Evolutionary conservation across 352 stramenopile genomes (phyloP), one percentile per base, ranked within the genome.

Genomic region (Phytopythium delawarense): DNA sequence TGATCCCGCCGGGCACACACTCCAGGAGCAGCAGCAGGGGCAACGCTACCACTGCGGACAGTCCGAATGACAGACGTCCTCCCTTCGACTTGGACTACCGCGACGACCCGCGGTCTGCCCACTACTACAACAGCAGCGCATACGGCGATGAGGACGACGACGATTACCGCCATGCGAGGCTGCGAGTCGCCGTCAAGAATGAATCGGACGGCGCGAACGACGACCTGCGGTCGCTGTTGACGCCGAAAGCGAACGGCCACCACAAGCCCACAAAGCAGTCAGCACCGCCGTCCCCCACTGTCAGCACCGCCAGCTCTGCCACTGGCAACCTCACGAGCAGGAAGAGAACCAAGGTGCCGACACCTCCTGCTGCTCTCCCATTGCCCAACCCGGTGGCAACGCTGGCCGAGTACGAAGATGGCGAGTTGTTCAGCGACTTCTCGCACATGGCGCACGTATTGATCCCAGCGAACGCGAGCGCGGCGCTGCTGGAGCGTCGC

Each of bases 391-490:
- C 39, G 44, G n/a, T 7, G 44, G 20, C 44, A 20, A 25, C 20
- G 5, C 44, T 50, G 45, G 45, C 21, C 45, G 45, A 52, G 45
- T 25, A 87, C 11, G 70, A 88, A 13, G 87, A 91, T 53, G 78
- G 86, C 61, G 79, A 87, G 20, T 64, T 84, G 7, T 70, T 87
- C 64, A 75, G 76, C 21, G 72, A 85, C 34, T 85, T 83, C 30
- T 62, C n/a, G 9, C 78, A 89, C 65, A 73, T 72, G 35, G n/a
- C 88, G 9, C 75, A 88, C 55, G 81, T 92, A 72, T 64, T 90
- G 18, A 87, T 92, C 32, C 82, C 82, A 7, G 59, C 66, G 16
- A 81, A 75, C 55, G 68, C 75, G 7, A 75, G 80, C 15, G 69
- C 71, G 5, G 83, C 76, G 35, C 51, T 92, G 25, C 69, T 92